Base-by-base conservation (phyloP, 768 basidiomycete species). In the Termitomyces eurrhizus region DNA sequence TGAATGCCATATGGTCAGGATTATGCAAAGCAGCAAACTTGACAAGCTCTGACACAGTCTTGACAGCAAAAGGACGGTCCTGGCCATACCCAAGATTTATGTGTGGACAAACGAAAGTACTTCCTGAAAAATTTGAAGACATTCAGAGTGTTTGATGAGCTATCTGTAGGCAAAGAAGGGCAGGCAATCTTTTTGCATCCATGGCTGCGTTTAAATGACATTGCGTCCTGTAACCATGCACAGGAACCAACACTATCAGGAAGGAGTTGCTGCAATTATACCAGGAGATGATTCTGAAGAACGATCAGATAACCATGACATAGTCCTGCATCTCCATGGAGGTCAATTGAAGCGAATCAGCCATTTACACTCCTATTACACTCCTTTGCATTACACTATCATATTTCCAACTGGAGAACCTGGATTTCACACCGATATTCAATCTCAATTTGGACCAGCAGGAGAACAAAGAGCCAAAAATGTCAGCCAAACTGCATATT, bases 11-110 rank as follows among this genome's bases (percentile, higher is more conserved):
- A 35, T 74, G 73, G 57, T 74, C 64, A 16, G 72, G 69, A 51
- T 77, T 77, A 54, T 74, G 65, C 32, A 56, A 57, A 3, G 76
- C 72, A 46, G 67, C 67, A 66, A 77, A 77, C 32, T 73, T 70
- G 26, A 78, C 71, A 48, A 77, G 70, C 48, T 77, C 73, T 16
- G 74, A 73, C 29, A 78, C 69, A 4, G 75, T 69, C 11, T 69
- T 68, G 51, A 77, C 67, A 16, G 71, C 74, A n/a, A 66, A 62
- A 3, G 64, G 57, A 14, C 57, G 61, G 63, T 72, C 71, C 24
- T 63, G 57, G 4, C 62, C 68, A 58, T 73, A 74, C 32, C 72
- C 70, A 37, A 75, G 66, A 62, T 74, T 76, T 58, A 78, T 65
- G 49, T 69, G 69, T 39, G 77, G 73, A 35, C 76, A 73, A 49